Percentiles rank a stretch among this genome's conserved stretches.
Conservation (phyloP, 345 rosid species). For the Corymbia maculata region DNA sequence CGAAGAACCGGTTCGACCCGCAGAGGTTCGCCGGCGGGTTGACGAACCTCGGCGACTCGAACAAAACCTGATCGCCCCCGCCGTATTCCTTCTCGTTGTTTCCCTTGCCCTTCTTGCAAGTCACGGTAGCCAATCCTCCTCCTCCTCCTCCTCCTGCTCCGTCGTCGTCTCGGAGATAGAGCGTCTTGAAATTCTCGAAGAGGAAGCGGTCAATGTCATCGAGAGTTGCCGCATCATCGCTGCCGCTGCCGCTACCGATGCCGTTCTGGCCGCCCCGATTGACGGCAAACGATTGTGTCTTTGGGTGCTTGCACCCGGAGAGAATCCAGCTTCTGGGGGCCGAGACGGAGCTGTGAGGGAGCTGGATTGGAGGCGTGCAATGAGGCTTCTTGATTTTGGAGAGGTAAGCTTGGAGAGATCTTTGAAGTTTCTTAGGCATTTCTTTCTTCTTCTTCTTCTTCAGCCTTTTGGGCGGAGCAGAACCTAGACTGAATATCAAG, state of each 20-base stretch:
- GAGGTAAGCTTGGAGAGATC: conserved; percentile 47
- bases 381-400: conserved; percentile 45
- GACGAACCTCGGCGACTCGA: conserved; percentile 23
- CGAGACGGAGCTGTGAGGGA: conserved; percentile 17
- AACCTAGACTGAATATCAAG: background rate
- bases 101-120: background rate
- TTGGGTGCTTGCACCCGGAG: conserved; percentile 50
- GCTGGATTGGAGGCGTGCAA: background rate
- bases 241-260: background rate
- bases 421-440: conserved; percentile 65
- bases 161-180: conserved; percentile 38
- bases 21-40: conserved; percentile 13
- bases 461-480: no score
- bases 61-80: background rate
- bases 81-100: background rate
- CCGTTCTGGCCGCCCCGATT: background rate
- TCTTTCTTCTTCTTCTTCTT: background rate
- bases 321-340: conserved; percentile 39
- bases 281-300: conserved; percentile 47
- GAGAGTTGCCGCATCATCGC: conserved; percentile 47
- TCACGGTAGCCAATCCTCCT: background rate
- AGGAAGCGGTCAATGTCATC: conserved; percentile 77
- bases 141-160: conserved; percentile 1
- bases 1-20: conserved; percentile 39
- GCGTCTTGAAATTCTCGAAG: conserved; percentile 75